Percentiles rank a stretch among this genome's conserved stretches.
phyloP scores from a whole-genome alignment of 2,329 filamentous ascomycete species.

The Clarireedia paspali region DNA sequence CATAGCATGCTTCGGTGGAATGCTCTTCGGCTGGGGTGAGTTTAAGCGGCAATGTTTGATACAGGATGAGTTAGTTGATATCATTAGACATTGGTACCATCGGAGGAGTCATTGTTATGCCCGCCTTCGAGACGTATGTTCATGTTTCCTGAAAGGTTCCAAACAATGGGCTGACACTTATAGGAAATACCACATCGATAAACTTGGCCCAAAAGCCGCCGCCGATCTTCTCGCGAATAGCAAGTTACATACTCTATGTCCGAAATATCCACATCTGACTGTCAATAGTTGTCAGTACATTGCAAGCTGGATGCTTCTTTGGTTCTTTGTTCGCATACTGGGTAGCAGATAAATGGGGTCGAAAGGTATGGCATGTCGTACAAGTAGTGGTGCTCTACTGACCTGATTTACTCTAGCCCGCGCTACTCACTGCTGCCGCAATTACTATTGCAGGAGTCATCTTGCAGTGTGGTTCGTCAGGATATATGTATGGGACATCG shows the following conservation, averaged over 20 bases:
- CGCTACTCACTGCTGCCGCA: constrained; percentile 47
- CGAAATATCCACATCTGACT: not conserved
- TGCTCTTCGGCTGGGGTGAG: constrained; percentile 47
- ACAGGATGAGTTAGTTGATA: not conserved
- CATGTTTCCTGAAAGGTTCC: not conserved
- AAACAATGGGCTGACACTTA: constrained; percentile 17
- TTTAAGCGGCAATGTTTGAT: not conserved
- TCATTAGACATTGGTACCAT: constrained; percentile 61
- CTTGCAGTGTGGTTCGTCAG: constrained; percentile 55
- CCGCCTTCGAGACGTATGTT: constrained; percentile 47
- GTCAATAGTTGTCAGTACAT: constrained; percentile 53
- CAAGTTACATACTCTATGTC: constrained; percentile 1
- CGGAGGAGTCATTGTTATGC: constrained; percentile 65
- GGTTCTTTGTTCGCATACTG: constrained; percentile 47
- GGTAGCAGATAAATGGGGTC: constrained; percentile 30
- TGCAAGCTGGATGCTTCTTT: constrained; percentile 61
- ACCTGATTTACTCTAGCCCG: constrained; percentile 13
- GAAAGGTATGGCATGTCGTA: constrained; percentile 13
- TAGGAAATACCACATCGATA: constrained; percentile 32
- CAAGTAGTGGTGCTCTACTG: not conserved
- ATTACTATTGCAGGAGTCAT: constrained; percentile 54
- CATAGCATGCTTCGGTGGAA: constrained; percentile 57
- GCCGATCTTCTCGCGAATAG: constrained; percentile 50
- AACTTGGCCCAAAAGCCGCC: constrained; percentile 13
- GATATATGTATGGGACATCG: constrained; percentile 36